Evolutionary conservation across 805 yeast species (phyloP).

Genomic region (Kodamaea leandrae): DNA sequence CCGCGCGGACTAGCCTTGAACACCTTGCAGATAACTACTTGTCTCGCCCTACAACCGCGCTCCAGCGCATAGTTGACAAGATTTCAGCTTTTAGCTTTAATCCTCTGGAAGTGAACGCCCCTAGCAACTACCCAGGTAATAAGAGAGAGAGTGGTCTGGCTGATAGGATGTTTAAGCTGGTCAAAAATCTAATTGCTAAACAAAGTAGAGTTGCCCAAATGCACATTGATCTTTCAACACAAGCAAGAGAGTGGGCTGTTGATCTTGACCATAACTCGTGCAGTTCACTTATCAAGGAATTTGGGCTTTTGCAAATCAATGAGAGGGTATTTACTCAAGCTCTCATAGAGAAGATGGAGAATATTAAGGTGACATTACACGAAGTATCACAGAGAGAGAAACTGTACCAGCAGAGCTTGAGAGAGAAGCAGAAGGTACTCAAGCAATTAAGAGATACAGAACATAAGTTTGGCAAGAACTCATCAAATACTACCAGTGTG

Average conservation of each 20-base stretch:
- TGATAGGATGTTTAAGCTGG: neutral
- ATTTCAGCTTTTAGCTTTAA: constrained; percentile 8
- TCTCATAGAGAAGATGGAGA: constrained; percentile 43
- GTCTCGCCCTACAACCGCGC: constrained; percentile 23
- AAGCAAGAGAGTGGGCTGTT: constrained; percentile 43
- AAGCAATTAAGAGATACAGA: constrained; percentile 42
- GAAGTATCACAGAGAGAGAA: constrained; percentile 51
- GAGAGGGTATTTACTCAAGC: constrained; percentile 37
- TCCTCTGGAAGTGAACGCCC: neutral
- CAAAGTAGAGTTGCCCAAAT: constrained; percentile 18
- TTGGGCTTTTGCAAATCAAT: constrained; percentile 33
- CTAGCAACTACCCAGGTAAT: neutral
- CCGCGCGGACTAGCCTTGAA: constrained; percentile 8
- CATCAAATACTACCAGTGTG: constrained; percentile 41
- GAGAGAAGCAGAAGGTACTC: constrained; percentile 36
- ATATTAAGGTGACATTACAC: constrained; percentile 40
- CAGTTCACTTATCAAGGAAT: constrained; percentile 39
- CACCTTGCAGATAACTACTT: constrained; percentile 11
- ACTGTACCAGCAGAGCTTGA: constrained; percentile 40
- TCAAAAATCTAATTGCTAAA: neutral
- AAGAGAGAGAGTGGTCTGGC: constrained; percentile 7
- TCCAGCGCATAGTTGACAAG: constrained; percentile 21
- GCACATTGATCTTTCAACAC: constrained; percentile 38
- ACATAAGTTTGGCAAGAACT: constrained; percentile 41
- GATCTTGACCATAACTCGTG: constrained; percentile 39